Evolutionary conservation across 2,329 filamentous ascomycete genomes (phyloP), one percentile per base, ranked within the genome.

Genomic region (Aspergillus ochraceoroseus): DNA sequence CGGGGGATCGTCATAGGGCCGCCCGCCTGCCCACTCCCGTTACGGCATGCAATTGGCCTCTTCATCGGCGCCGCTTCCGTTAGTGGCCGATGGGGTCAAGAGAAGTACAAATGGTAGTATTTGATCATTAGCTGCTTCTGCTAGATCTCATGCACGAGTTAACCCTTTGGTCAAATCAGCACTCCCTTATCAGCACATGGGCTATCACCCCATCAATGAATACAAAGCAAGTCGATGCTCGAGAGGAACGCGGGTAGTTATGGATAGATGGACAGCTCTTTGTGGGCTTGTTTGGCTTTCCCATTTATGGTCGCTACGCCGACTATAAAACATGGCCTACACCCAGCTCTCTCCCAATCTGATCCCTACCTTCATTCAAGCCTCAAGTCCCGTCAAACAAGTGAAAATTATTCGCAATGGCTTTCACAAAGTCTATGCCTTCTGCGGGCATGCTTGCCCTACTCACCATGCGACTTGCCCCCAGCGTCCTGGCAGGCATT

Each of bases 141-240:
- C 13, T 26, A 32, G 26, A 42, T 45, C 46, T 25, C 29, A 32
- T 25, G 12, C 22, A 27, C 32, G 20, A 23, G 40, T 49, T 41
- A 48, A 54, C 46, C 44, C 32, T 25, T 27, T 18, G n/a, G 37
- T 48, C 45, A 44, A 61, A 62, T 62, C 55, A 58, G 48, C 43
- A 22, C 17, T 7, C 38, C 37, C 41, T 54, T 52, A 53, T 55
- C 51, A 47, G 41, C 22, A 41, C 59, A 61, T 61, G 58, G 55
- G 58, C 43, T 42, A 52, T 49, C 9, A 22, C 9, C 47, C 33
- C 27, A 33, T 22, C 15, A 28, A 26, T 29, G 14, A 25, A 42
- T 42, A 38, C 36, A 37, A 32, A 32, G 32, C 19, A 38, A n/a
- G 20, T 27, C 38, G n/a, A 23, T 13, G n/a, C 32, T 29, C 14